These are phyloP conservation scores for Seiridium cupressi DNA, from an alignment of 2,329 filamentous ascomycete genomes.

Conservation along the genomic window DNA sequence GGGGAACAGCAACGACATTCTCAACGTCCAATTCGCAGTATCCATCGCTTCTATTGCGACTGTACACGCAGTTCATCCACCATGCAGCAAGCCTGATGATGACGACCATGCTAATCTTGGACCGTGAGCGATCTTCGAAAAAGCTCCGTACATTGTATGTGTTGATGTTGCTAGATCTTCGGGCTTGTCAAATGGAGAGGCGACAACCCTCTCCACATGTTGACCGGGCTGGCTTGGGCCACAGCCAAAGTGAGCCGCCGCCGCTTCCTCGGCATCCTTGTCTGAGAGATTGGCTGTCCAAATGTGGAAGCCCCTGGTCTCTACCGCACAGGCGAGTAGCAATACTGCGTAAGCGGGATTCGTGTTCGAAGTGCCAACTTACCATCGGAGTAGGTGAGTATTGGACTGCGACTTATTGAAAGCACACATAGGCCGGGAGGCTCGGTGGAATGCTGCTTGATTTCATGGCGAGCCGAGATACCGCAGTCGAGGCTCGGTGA, in stretches of 20 bases:
- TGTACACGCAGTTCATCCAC: background rate
- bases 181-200: background rate
- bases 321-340: background rate
- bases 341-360: background rate
- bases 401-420: too few relatives aligned
- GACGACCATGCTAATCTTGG: background rate
- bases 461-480: too few relatives aligned
- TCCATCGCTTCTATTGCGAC: background rate
- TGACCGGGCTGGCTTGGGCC: constrained; percentile 5
- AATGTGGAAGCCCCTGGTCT: constrained; percentile 7
- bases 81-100: background rate
- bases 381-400: background rate
- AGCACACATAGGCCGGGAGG: too few relatives aligned
- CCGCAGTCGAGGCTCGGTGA: too few relatives aligned
- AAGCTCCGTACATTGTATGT: background rate
- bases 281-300: background rate
- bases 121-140: constrained; percentile 1
- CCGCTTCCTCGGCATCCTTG: background rate
- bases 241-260: constrained; percentile 4
- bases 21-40: background rate
- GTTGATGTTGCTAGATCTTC: background rate
- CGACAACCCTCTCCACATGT: background rate
- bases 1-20: too few relatives aligned
- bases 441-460: too few relatives aligned
- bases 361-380: background rate